phyloP scores from a whole-genome alignment of 495 filamentous ascomycete genomes.

The Platismatia glauca region DNA sequence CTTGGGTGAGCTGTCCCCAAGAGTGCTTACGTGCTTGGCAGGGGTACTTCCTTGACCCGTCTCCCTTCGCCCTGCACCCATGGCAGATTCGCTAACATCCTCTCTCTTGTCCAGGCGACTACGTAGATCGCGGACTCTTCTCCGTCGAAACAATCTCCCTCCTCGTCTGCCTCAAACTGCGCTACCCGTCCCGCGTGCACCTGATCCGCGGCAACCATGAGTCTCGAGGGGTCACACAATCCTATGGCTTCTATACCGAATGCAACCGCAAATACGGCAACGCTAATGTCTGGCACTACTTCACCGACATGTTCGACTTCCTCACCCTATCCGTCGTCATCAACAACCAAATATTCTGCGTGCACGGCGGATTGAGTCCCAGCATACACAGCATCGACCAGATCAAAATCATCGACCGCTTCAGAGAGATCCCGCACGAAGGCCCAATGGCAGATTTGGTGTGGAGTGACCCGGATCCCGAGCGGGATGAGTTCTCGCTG shows the following conservation, averaged over 20 bases:
- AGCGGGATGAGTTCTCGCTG: slow-evolving; percentile 91
- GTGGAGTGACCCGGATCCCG: slow-evolving; percentile 94
- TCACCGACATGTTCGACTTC: slow-evolving; percentile 99
- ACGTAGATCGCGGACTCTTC: slow-evolving; percentile 94
- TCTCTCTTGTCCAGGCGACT: slow-evolving; percentile 69
- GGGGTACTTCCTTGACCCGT: neutral
- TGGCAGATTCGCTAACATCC: neutral
- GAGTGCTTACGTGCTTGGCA: neutral
- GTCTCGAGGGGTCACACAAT: slow-evolving; percentile 93
- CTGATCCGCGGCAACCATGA: slow-evolving; percentile 96
- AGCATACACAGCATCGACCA: slow-evolving; percentile 98
- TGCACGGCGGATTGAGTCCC: slow-evolving; percentile 89
- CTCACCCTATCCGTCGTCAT: slow-evolving; percentile 94
- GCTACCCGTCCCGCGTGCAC: slow-evolving; percentile 86
- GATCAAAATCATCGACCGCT: slow-evolving; percentile 98
- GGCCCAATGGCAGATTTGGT: slow-evolving; percentile 99
- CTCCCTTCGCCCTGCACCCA: neutral
- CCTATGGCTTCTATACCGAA: slow-evolving; percentile 98
- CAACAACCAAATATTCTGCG: slow-evolving; percentile 97
- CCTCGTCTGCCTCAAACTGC: slow-evolving; percentile 85
- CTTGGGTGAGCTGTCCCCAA: slow-evolving; percentile 53
- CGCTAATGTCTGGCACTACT: slow-evolving; percentile 98
- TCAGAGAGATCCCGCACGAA: slow-evolving; percentile 95
- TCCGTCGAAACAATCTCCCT: slow-evolving; percentile 95
- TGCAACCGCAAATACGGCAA: slow-evolving; percentile 96